These are phyloP conservation scores for Rhodotorula babjevae DNA, from an alignment of 768 basidiomycete species.

Conservation along the genomic window DNA sequence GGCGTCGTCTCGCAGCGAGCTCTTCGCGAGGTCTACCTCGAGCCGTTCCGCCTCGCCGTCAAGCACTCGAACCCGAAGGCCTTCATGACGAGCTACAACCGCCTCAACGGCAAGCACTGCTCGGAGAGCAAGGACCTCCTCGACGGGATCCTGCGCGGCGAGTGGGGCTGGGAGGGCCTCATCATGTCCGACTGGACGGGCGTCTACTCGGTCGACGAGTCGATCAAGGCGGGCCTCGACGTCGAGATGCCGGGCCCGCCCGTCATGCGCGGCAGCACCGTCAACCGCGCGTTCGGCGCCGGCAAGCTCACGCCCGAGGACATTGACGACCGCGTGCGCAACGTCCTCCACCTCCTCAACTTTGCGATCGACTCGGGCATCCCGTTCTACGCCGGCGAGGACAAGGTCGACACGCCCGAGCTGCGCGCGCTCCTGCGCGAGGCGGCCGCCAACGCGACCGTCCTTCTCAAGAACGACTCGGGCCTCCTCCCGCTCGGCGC, in stretches of 20 bases:
- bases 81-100: constrained; percentile 43
- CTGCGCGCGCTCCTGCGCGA: constrained; percentile 51
- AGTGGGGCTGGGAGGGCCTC: constrained; percentile 47
- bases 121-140: constrained; percentile 45
- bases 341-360: constrained; percentile 54
- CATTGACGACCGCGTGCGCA: constrained; percentile 54
- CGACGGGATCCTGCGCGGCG: constrained; percentile 42
- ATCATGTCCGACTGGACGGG: constrained; percentile 45
- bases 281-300: constrained; percentile 39
- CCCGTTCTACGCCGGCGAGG: constrained; percentile 56
- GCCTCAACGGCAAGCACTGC: constrained; percentile 47
- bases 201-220: constrained; percentile 42
- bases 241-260: constrained; percentile 50
- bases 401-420: constrained; percentile 49
- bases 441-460: constrained; percentile 50
- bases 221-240: constrained; percentile 46
- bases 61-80: constrained; percentile 30
- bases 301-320: constrained; percentile 46
- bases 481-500: constrained; percentile 46
- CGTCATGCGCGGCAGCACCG: constrained; percentile 29
- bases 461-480: constrained; percentile 53
- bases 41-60: constrained; percentile 46
- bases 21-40: constrained; percentile 48
- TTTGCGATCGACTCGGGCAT: constrained; percentile 56
- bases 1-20: constrained; percentile 43